phyloP scores from a whole-genome alignment of 2,329 filamentous ascomycete species.

The Didymellaceae sp. region DNA sequence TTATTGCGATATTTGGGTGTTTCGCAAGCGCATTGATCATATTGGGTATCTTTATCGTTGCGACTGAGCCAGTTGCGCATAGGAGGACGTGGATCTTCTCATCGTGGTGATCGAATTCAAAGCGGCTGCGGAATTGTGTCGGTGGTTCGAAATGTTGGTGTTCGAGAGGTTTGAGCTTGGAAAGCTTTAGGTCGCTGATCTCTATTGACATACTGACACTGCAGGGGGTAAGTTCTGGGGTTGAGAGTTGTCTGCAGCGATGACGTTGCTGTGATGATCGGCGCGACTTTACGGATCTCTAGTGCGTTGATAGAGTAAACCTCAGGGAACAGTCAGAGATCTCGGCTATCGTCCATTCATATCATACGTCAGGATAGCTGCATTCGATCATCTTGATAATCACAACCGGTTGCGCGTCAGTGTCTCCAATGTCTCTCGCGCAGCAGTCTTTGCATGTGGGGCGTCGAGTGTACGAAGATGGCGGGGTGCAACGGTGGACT shows the following conservation, averaged over 20 bases:
- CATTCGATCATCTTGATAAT: too few species aligned
- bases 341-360: slow-evolving; percentile 19
- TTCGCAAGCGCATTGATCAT: slow-evolving; percentile 62
- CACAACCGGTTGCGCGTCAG: background rate
- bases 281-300: background rate
- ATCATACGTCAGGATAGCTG: background rate
- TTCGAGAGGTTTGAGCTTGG: slow-evolving; percentile 36
- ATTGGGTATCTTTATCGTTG: slow-evolving; percentile 75
- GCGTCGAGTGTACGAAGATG: background rate
- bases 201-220: slow-evolving; percentile 30
- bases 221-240: background rate
- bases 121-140: slow-evolving; percentile 21
- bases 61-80: slow-evolving; percentile 76
- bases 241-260: slow-evolving; percentile 10
- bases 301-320: slow-evolving; percentile 18
- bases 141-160: slow-evolving; percentile 29
- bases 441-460: background rate
- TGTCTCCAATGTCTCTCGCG: too few species aligned
- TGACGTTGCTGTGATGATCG: slow-evolving; percentile 10
- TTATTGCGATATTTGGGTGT: slow-evolving; percentile 71
- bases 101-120: slow-evolving; percentile 38
- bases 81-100: slow-evolving; percentile 65
- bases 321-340: slow-evolving; percentile 1
- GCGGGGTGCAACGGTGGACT: background rate
- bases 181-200: slow-evolving; percentile 36